These are phyloP conservation scores for Paramyrothecium sp. DNA, from an alignment of 2,329 filamentous ascomycete genomes.

Conservation along the genomic window DNA sequence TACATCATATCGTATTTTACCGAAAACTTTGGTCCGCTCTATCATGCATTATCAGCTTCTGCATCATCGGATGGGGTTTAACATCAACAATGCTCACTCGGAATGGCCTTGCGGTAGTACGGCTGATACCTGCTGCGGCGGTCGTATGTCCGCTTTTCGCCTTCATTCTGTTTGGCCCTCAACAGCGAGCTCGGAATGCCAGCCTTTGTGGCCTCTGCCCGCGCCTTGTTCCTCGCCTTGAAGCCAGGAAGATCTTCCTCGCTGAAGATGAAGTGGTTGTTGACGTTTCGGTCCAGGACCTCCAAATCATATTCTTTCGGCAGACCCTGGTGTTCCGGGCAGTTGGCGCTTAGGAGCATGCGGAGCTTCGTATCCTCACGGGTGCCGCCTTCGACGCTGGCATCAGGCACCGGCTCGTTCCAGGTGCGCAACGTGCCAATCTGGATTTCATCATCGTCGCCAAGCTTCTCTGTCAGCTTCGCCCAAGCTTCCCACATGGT, in stretches of 20 bases:
- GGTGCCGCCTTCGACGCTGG: constrained; percentile 41
- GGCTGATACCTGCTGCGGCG: constrained; percentile 49
- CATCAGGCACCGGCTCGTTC: constrained; percentile 52
- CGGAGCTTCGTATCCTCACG: constrained; percentile 37
- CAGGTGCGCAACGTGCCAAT: constrained; percentile 71
- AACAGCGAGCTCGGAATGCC: constrained; percentile 59
- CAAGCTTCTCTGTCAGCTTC: constrained; percentile 52
- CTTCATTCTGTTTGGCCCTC: constrained; percentile 36
- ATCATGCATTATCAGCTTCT: constrained; percentile 18
- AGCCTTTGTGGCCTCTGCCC: constrained; percentile 54
- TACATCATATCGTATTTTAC: constrained; percentile 73
- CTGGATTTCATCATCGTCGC: constrained; percentile 79
- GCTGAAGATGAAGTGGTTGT: constrained; percentile 88
- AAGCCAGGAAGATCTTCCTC: constrained; percentile 79
- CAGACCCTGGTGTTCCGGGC: constrained; percentile 68
- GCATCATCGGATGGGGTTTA: not conserved
- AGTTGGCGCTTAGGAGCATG: constrained; percentile 66
- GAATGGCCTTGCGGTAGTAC: constrained; percentile 70
- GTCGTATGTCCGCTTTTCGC: constrained; percentile 46
- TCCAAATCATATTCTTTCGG: constrained; percentile 87
- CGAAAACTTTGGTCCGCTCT: constrained; percentile 78
- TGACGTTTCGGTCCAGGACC: constrained; percentile 60
- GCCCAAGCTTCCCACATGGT: constrained; percentile 80
- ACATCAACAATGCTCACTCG: constrained; percentile 53
- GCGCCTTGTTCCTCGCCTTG: constrained; percentile 47